Base-by-base conservation (phyloP, 2,329 filamentous ascomycete genomes). In the Paecilomyces dactylethromorphus region DNA sequence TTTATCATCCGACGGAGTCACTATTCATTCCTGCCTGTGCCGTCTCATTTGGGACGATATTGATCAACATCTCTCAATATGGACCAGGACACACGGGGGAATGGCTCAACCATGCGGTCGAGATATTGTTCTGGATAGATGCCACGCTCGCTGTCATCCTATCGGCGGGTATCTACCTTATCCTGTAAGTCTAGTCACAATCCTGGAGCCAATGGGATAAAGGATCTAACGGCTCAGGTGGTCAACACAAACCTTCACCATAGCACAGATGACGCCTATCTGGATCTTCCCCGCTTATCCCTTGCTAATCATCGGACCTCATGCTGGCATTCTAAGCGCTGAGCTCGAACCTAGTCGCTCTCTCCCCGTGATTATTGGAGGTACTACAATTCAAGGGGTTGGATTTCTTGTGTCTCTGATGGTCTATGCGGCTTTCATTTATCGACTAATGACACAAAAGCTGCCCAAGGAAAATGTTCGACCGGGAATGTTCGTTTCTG, bases 271-370 rank as follows among this genome's bases (percentile, higher is more conserved):
- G 91, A 94, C 90, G 0, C 90, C 90, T 0, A 86, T 91, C 18
- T 94, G 90, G 90, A 91, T 93, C 57, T 94, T 94, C 64, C 91
- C 90, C 0, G 90, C 88, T 0, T 95, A 95, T 63, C 90, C 91
- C 0, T 80, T 94, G 22, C 82, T 95, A 3, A 84, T 94, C 8
- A 85, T 88, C 22, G 90, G 88, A 0, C 88, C 90, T 0, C 86
- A 92, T 64, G 90, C 88, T 3, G 82, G 83, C 18, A 85, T 81
- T 6, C 70, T 87, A 12, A 79, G 81, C 22, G 68, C 72, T 2
- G 79, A 82, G 54, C 66, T 84, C 3, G 66, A 74, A n/a, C 73
- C 72, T 0, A 63, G 66, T 0, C 71, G 69, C 8, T 78, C 81
- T 0, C 74, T 87, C n/a, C 71, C 75, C 2, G 81, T 87, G 59